These are phyloP conservation scores for Ophiostoma populinum DNA, from an alignment of 2,329 filamentous ascomycete genomes.

Conservation along the genomic window DNA sequence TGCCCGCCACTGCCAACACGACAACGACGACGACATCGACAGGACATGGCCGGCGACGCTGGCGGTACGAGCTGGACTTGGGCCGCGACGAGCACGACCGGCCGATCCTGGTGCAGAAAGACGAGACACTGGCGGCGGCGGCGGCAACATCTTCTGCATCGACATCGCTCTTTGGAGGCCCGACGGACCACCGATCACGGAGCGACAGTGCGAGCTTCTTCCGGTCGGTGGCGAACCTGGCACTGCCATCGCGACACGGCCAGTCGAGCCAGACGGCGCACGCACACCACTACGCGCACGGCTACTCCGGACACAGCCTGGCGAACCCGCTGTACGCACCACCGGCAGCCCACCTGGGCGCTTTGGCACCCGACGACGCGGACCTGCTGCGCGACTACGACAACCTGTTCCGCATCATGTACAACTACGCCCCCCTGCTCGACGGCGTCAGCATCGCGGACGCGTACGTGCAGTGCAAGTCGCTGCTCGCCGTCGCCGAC, in stretches of 20 bases:
- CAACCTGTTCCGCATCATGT: constrained; percentile 89
- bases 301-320: constrained; percentile 15
- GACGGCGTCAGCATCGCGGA: constrained; percentile 80
- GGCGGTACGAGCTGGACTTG: constrained; percentile 79
- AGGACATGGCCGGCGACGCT: constrained; percentile 30
- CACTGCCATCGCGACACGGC: constrained; percentile 21
- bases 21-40: no score
- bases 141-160: constrained; percentile 5
- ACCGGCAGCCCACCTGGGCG: constrained; percentile 15
- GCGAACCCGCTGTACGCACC: constrained; percentile 7
- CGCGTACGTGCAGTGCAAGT: constrained; percentile 87
- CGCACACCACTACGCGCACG: no score
- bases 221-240: constrained; percentile 70
- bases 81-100: constrained; percentile 56
- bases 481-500: constrained; percentile 73
- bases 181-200: no score
- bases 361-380: constrained; percentile 43
- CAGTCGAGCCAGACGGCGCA: constrained; percentile 20
- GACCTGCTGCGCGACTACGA: constrained; percentile 84
- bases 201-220: constrained; percentile 47
- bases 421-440: constrained; percentile 72
- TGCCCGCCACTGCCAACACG: no score
- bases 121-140: constrained; percentile 25
- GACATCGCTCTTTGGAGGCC: constrained; percentile 41
- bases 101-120: constrained; percentile 76